A percentile compares a stretch with the other conserved stretches of the same genome.
Conservation (phyloP, 2,329 filamentous ascomycete genomes). For the Fusarium poae region DNA sequence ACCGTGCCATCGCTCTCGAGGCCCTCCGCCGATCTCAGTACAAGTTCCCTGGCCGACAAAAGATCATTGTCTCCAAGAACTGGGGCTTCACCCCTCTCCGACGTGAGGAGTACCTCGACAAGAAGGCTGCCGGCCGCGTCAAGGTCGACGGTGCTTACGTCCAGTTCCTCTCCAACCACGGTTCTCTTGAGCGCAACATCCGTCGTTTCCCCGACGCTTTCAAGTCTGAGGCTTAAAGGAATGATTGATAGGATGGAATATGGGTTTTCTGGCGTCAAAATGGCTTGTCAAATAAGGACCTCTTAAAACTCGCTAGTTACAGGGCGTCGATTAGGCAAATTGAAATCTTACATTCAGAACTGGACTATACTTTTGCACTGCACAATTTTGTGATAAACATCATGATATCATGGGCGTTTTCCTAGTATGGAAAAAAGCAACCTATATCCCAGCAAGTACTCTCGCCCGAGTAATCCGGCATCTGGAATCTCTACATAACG, state of each 20-base stretch:
- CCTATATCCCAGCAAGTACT: background rate
- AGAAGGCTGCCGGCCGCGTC: conserved; percentile 93
- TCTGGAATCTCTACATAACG: background rate
- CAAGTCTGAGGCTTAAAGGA: conserved; percentile 68
- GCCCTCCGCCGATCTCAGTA: conserved; percentile 99
- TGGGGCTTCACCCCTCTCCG: conserved; percentile 99
- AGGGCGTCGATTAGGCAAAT: conserved; percentile 53
- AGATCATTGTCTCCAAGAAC: conserved; percentile 99
- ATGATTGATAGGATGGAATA: conserved; percentile 54
- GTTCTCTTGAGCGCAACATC: conserved; percentile 87
- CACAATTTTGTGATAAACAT: conserved; percentile 6
- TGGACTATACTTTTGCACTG: conserved; percentile 9
- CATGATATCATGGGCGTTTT: conserved; percentile 14
- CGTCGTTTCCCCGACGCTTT: conserved; percentile 96
- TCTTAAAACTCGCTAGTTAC: conserved; percentile 52
- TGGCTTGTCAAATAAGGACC: conserved; percentile 59
- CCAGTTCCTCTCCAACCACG: conserved; percentile 98
- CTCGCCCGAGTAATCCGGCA: background rate
- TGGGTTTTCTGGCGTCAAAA: conserved; percentile 61
- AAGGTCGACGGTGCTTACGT: conserved; percentile 99
- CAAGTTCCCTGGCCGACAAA: conserved; percentile 99
- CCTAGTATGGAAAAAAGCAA: background rate
- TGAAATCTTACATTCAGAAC: conserved; percentile 51
- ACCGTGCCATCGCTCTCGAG: conserved; percentile 95
- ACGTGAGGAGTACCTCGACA: conserved; percentile 96